A percentile compares a stretch with the other conserved stretches of the same genome.
Conservation (phyloP, 1,284 basidiomycete species). For the Uromyces viciae-fabae region DNA sequence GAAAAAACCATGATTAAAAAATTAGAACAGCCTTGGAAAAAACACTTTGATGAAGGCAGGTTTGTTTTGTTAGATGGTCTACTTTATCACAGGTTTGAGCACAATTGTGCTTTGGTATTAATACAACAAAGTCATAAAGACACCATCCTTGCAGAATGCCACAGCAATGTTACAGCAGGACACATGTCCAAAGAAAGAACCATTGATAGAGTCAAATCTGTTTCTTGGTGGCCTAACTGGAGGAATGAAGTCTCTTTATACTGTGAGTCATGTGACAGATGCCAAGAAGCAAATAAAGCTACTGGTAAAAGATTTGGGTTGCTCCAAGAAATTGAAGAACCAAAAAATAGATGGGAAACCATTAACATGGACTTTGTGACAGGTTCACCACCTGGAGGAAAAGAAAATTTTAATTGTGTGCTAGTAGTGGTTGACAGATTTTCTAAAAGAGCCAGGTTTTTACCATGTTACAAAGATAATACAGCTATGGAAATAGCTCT, state of each 20-base stretch:
- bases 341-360: not conserved
- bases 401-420: not conserved
- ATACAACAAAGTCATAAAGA: not conserved
- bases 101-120: not conserved
- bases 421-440: not conserved
- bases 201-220: not conserved
- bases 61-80: constrained; percentile 1
- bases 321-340: not conserved
- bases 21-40: not conserved
- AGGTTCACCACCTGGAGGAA: no score
- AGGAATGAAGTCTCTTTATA: not conserved
- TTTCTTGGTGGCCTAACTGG: constrained; percentile 22
- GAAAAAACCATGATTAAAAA: not conserved
- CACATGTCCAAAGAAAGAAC: constrained; percentile 9
- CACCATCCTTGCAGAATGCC: not conserved
- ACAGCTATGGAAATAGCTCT: not conserved
- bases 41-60: not conserved
- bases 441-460: not conserved
- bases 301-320: not conserved
- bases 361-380: no score
- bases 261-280: not conserved
- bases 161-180: not conserved
- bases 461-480: not conserved
- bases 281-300: not conserved
- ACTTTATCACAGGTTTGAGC: constrained; percentile 10